Evolutionary conservation across 345 rosid genomes (phyloP), one percentile per base, ranked within the genome.

Genomic region (Populus davidiana): DNA sequence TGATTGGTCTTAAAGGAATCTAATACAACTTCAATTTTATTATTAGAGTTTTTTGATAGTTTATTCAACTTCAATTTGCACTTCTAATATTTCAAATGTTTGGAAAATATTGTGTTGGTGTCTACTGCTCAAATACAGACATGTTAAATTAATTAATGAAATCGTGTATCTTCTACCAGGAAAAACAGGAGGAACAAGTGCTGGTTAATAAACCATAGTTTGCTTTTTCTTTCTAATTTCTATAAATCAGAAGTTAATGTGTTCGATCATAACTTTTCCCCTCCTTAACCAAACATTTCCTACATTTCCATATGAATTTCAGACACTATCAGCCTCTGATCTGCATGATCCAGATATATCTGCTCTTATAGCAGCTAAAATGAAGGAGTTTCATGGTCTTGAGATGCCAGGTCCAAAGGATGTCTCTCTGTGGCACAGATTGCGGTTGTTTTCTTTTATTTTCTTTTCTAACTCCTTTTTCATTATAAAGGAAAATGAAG

Each of bases 321-420:
- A 81, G 84, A 77, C 84, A 3, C 61, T 81, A 23, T 81, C 84
- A 35, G 84, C 84, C 36, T 41, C 72, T 67, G 84, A 81, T 74
- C 50, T 81, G 67, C 84, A 67, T 63, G 78, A 81, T 81, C 81
- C 81, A 14, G 78, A 61, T 39, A 49, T 52, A 61, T 74, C 81
- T n/a, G 78, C 74, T 44, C 78, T 81, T 17, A 74, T 81, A 77
- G 84, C 84, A 44, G 71, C 75, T 31, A 81, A 81, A 74, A 16
- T 81, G 71, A 81, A 70, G 74, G 84, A 81, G 78, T 81, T 81
- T 27, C 84, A 81, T 39, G 75, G 78, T 69, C 84, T 81, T 77
- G 78, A 81, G 71, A 69, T 81, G 80, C 75, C 81, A 73, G 84
- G 84, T 69, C 39, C 75, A 20, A 77, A 81, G 68, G n/a, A 69